Conservation (phyloP, 108 stramenopile genomes). For the Pseudonitzschia multiseries region DNA sequence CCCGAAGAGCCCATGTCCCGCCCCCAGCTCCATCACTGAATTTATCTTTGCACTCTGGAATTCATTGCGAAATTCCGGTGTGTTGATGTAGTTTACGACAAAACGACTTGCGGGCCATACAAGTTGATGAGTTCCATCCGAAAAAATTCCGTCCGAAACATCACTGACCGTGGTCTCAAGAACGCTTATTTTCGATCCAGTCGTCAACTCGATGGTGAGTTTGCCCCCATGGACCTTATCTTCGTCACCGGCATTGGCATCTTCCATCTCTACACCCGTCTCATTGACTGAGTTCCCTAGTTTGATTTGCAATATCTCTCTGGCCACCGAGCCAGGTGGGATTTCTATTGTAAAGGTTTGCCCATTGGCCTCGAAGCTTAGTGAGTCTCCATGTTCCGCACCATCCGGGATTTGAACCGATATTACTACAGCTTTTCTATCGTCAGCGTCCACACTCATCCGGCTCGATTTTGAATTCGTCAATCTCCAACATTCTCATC, state of each 20-base stretch:
- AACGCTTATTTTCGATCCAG: constrained; percentile 7
- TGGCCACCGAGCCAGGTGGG: constrained; percentile 46
- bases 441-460: background rate
- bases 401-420: constrained; percentile 59
- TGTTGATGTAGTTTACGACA: constrained; percentile 11
- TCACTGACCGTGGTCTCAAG: background rate
- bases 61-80: constrained; percentile 48
- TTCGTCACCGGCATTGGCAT: background rate
- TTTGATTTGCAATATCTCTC: constrained; percentile 70
- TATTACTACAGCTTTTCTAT: constrained; percentile 9
- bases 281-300: constrained; percentile 29
- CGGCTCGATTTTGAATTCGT: background rate
- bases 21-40: constrained; percentile 72
- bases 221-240: constrained; percentile 13
- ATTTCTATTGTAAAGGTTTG: constrained; percentile 52
- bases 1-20: constrained; percentile 62
- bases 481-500: background rate
- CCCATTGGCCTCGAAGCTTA: constrained; percentile 57
- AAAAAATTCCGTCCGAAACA: background rate
- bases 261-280: background rate
- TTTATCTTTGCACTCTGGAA: constrained; percentile 34
- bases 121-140: constrained; percentile 26
- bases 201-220: constrained; percentile 6
- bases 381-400: constrained; percentile 60
- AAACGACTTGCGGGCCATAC: constrained; percentile 22